phyloP scores from a whole-genome alignment of 139 green algal genomes.

The Parachlorella kessleri region DNA sequence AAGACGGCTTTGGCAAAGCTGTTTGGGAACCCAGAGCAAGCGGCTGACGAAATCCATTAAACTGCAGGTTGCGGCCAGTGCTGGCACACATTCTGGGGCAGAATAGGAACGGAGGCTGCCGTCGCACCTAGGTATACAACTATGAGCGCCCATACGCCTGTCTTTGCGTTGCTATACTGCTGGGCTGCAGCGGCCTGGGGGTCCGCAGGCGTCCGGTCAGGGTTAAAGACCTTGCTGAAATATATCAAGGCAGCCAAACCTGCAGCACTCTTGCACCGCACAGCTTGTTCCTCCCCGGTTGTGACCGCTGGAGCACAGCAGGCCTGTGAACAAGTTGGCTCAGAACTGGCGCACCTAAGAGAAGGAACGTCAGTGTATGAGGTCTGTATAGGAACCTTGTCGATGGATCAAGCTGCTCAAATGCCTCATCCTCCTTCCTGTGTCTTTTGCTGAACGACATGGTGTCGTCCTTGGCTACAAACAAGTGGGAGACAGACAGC shows the following conservation, averaged over 20 bases:
- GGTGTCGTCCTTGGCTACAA: too few relatives aligned
- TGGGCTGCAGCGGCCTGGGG: not conserved
- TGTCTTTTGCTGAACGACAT: too few relatives aligned
- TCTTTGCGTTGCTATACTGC: conserved; percentile 47
- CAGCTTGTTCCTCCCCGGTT: too few relatives aligned
- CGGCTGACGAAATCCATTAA: too few relatives aligned
- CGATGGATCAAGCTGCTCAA: conserved; percentile 49
- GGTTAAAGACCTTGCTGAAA: conserved; percentile 36
- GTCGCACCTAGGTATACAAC: conserved; percentile 61
- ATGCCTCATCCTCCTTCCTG: not conserved
- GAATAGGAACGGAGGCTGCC: too few relatives aligned
- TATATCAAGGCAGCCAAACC: conserved; percentile 38
- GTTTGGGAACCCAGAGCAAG: too few relatives aligned
- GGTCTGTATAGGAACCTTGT: conserved; percentile 69
- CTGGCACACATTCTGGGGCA: too few relatives aligned
- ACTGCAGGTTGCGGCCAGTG: too few relatives aligned
- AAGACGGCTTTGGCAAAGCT: too few relatives aligned
- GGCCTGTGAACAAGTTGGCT: not conserved
- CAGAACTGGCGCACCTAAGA: conserved; percentile 41
- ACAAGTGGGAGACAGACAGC: too few relatives aligned
- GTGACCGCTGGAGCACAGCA: too few relatives aligned
- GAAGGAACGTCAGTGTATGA: conserved; percentile 60
- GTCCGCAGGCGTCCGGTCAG: conserved; percentile 11
- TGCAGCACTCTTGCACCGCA: too few relatives aligned
- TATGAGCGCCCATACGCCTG: conserved; percentile 58